Evolutionary conservation across 805 yeast genomes (phyloP).

Genomic region (Zygotorulaspora danielsina): DNA sequence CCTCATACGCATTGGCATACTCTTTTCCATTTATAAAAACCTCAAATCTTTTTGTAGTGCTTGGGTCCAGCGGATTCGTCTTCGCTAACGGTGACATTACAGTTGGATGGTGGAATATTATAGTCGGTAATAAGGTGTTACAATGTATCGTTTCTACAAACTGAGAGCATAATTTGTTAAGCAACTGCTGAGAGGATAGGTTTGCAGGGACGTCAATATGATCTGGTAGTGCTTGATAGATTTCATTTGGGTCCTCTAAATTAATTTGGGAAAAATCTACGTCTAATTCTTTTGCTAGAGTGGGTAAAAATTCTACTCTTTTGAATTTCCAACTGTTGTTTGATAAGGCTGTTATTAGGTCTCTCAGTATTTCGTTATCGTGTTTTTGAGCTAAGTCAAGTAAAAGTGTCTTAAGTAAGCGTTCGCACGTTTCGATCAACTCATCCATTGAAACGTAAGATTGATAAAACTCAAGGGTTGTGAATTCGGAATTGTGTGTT

Average conservation of each 20-base stretch:
- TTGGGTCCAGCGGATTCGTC: constrained; percentile 40
- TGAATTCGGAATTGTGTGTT: constrained; percentile 92
- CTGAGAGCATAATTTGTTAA: constrained; percentile 58
- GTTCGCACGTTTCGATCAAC: constrained; percentile 61
- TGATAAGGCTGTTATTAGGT: constrained; percentile 13
- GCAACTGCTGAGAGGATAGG: constrained; percentile 51
- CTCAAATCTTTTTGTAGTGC: constrained; percentile 71
- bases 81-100: constrained; percentile 86
- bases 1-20: constrained; percentile 90
- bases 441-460: constrained; percentile 63
- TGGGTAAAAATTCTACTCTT: constrained; percentile 33
- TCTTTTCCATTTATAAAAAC: constrained; percentile 76
- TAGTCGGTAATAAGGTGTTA: constrained; percentile 48
- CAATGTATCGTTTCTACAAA: constrained; percentile 64
- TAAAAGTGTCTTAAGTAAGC: constrained; percentile 43
- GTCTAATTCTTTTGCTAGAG: constrained; percentile 25
- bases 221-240: constrained; percentile 16
- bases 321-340: constrained; percentile 26
- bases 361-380: constrained; percentile 4
- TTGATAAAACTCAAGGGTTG: constrained; percentile 85
- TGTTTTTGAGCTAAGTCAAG: constrained; percentile 28
- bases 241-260: constrained; percentile 27
- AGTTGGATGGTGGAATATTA: constrained; percentile 80
- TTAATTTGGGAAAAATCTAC: constrained; percentile 31
- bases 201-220: constrained; percentile 1